Evolutionary conservation across 495 filamentous ascomycete species (phyloP).

Genomic region (Penicillium macrosclerotiorum): DNA sequence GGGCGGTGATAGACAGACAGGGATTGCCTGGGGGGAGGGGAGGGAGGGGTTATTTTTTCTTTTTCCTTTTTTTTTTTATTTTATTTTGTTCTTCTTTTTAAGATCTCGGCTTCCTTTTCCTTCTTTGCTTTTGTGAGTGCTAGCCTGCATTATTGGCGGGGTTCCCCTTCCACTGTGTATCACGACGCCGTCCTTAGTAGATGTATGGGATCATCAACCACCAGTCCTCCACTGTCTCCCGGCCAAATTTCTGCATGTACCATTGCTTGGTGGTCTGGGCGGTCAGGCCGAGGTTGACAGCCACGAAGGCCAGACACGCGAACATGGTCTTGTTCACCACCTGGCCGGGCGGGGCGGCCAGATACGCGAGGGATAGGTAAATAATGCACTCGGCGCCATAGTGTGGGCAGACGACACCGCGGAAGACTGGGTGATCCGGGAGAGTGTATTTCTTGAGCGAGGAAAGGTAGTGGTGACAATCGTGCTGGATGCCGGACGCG

Average conservation of each 20-base stretch:
- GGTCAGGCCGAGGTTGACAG: conserved; percentile 76
- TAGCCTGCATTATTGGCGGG: no score
- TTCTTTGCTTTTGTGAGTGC: no score
- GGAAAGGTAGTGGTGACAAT: conserved; percentile 76
- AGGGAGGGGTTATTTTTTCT: no score
- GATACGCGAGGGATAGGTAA: conserved; percentile 73
- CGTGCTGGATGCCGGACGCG: conserved; percentile 75
- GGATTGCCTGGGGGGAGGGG: no score
- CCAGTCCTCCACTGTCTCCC: conserved; percentile 58
- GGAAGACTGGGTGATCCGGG: conserved; percentile 70
- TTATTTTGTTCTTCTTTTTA: not conserved
- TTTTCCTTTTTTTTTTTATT: not conserved
- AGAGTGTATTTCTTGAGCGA: conserved; percentile 82
- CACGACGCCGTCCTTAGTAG: conserved; percentile 55
- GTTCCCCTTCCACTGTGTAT: no score
- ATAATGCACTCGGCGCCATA: conserved; percentile 85
- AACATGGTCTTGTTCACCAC: conserved; percentile 72
- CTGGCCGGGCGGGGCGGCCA: conserved; percentile 63
- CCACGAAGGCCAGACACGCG: conserved; percentile 68
- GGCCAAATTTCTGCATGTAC: conserved; percentile 80
- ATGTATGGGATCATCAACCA: conserved; percentile 84
- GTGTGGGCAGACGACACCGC: conserved; percentile 75
- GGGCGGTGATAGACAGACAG: conserved; percentile 33
- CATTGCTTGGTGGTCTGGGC: conserved; percentile 74
- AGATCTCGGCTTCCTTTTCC: no score